A percentile compares a stretch with the other conserved stretches of the same genome.
Conservation (phyloP, 306 rosid genomes). For the Mimosa bimucronata region DNA sequence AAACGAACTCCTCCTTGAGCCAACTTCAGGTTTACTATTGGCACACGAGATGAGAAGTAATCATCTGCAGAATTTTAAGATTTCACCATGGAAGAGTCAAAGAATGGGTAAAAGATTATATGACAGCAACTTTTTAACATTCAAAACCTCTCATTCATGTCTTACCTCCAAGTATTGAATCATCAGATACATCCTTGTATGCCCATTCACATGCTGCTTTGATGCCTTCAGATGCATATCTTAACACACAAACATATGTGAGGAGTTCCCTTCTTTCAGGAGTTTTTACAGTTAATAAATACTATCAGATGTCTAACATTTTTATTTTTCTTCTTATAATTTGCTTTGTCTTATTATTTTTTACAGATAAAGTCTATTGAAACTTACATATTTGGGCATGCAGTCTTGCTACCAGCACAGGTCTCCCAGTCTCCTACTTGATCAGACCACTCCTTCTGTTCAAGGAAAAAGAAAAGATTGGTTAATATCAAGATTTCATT, state of each 20-base stretch:
- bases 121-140: background rate
- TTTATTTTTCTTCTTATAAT: no score
- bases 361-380: background rate
- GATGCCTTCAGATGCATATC: constrained; percentile 81
- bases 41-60: constrained; percentile 73
- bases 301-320: no score
- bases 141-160: background rate
- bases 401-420: constrained; percentile 49
- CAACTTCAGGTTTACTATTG: constrained; percentile 59
- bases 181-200: constrained; percentile 64
- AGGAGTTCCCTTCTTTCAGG: no score
- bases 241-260: constrained; percentile 22
- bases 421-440: constrained; percentile 69
- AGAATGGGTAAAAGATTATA: background rate
- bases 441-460: constrained; percentile 72
- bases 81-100: background rate
- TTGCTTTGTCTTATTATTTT: background rate
- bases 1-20: constrained; percentile 93
- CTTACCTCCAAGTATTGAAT: constrained; percentile 66
- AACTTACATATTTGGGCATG: constrained; percentile 73
- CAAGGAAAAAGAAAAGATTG: background rate
- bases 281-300: no score
- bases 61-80: constrained; percentile 53
- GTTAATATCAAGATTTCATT: background rate
- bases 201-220: constrained; percentile 82